These are phyloP conservation scores for Stipa capillata DNA, from an alignment of 176 grass and related monocot species.

Conservation along the genomic window DNA sequence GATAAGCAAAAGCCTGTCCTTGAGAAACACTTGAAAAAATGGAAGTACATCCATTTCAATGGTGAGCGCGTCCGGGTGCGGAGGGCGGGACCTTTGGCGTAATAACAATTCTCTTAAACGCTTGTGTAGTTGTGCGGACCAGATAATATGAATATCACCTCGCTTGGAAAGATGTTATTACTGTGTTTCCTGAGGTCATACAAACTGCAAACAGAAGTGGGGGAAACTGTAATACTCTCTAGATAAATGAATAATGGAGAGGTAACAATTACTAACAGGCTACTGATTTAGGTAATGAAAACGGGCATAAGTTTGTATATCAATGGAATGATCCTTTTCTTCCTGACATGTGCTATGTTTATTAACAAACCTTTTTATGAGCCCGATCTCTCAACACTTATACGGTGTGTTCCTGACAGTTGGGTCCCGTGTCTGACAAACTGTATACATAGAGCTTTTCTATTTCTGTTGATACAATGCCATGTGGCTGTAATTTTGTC, in stretches of 20 bases:
- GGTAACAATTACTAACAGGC: background rate
- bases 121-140: too few species aligned
- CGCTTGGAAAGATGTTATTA: background rate
- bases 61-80: conserved; percentile 51
- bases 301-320: background rate
- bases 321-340: too few species aligned
- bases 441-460: background rate
- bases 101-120: background rate
- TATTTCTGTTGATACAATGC: background rate
- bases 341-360: too few species aligned
- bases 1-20: conserved; percentile 56
- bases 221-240: background rate
- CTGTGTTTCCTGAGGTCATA: background rate
- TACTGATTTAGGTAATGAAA: background rate
- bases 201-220: background rate
- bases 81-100: conserved; percentile 34
- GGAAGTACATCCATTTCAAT: conserved; percentile 79
- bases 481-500: background rate
- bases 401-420: background rate
- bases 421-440: background rate
- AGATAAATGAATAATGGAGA: background rate
- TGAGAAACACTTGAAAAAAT: conserved; percentile 68
- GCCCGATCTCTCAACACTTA: background rate
- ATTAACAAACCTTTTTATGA: background rate
- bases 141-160: background rate